Evolutionary conservation across 2,329 filamentous ascomycete genomes (phyloP).

Genomic region (Paracamarosporium sp.): DNA sequence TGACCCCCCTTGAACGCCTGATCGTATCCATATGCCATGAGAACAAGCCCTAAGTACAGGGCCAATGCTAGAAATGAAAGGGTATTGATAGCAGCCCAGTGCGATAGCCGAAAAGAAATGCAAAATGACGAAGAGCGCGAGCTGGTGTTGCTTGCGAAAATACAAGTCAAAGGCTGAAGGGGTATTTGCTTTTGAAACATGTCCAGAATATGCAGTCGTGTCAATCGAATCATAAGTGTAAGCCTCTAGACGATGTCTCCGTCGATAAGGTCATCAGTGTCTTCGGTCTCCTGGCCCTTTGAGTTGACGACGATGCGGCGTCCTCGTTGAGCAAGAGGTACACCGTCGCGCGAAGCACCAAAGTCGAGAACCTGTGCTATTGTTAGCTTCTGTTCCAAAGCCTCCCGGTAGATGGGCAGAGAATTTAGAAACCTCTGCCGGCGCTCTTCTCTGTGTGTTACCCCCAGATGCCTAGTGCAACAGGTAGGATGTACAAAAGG

Average conservation of each 20-base stretch:
- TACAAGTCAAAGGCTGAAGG: constrained; percentile 19
- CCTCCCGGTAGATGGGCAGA: neutral
- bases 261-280: constrained; percentile 40
- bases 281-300: constrained; percentile 45
- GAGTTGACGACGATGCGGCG: constrained; percentile 69
- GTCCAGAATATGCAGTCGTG: constrained; percentile 27
- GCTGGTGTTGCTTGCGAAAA: constrained; percentile 1
- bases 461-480: too few relatives aligned
- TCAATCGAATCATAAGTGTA: constrained; percentile 3
- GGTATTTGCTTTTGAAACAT: constrained; percentile 42
- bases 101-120: neutral
- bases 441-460: too few relatives aligned
- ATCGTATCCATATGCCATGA: constrained; percentile 13
- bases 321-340: constrained; percentile 77
- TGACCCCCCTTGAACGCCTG: constrained; percentile 20
- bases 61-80: constrained; percentile 8
- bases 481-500: too few relatives aligned
- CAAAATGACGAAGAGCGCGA: constrained; percentile 1
- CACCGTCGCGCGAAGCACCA: constrained; percentile 88
- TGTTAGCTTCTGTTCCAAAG: constrained; percentile 38
- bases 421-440: neutral
- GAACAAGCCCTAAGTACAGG: constrained; percentile 5
- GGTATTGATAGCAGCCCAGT: constrained; percentile 4
- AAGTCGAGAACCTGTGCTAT: constrained; percentile 86
- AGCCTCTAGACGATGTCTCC: constrained; percentile 28